phyloP scores from a whole-genome alignment of 495 filamentous ascomycete species.

The Chlorociboria aeruginascens region DNA sequence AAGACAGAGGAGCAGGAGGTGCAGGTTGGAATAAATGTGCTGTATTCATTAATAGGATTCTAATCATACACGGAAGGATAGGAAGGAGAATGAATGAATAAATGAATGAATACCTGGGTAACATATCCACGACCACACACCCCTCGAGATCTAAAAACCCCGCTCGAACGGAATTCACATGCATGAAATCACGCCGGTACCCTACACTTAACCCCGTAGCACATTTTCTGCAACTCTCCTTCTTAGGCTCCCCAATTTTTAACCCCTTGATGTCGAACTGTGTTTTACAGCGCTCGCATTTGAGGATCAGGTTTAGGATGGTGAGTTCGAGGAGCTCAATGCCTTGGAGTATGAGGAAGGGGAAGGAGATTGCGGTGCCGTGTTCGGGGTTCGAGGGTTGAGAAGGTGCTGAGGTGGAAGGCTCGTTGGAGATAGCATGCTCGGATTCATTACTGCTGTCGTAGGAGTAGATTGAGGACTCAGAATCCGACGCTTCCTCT shows the following conservation, averaged over 20 bases:
- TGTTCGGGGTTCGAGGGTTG: conserved; percentile 31
- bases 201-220: conserved; percentile 51
- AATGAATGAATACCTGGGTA: conserved; percentile 46
- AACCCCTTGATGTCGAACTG: conserved; percentile 59
- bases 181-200: conserved; percentile 67
- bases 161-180: conserved; percentile 61
- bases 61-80: no score
- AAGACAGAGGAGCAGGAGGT: conserved; percentile 62
- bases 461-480: conserved; percentile 27
- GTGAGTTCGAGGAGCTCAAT: conserved; percentile 70
- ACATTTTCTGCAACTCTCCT: conserved; percentile 63
- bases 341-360: conserved; percentile 65
- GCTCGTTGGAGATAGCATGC: no score
- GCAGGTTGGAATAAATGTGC: conserved; percentile 76
- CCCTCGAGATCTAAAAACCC: conserved; percentile 76
- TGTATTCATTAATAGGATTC: conserved; percentile 20
- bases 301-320: conserved; percentile 57
- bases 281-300: conserved; percentile 79
- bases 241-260: conserved; percentile 30
- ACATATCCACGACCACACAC: conserved; percentile 67
- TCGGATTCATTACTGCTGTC: conserved; percentile 24
- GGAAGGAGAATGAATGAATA: background rate
- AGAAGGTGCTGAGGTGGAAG: background rate
- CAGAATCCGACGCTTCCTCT: conserved; percentile 19
- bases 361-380: conserved; percentile 74